A percentile compares a stretch with the other conserved stretches of the same genome.
phyloP scores from a whole-genome alignment of 257 asterid species.

The Solanum okadae region DNA sequence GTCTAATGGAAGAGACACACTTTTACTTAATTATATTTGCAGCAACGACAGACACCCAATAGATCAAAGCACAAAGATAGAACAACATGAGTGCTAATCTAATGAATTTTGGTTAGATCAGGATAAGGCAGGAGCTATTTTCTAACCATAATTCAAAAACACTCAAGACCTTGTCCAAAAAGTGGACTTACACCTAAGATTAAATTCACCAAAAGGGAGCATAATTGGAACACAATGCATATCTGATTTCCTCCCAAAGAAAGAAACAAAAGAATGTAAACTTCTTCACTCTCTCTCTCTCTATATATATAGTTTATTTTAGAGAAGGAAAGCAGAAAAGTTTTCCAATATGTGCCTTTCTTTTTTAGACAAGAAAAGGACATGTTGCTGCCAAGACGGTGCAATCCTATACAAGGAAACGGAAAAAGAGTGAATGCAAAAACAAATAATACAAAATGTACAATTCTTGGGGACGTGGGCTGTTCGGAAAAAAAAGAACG shows the following conservation, averaged over 20 bases:
- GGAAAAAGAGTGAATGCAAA: neutral
- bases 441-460: neutral
- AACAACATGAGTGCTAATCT: neutral
- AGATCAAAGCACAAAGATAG: neutral
- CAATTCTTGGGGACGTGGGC: neutral
- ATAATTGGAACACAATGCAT: neutral
- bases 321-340: neutral
- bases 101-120: neutral
- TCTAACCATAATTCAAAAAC: neutral
- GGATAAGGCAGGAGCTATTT: neutral
- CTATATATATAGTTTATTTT: neutral
- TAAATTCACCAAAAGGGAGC: neutral
- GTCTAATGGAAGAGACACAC: neutral
- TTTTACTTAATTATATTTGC: neutral
- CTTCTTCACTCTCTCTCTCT: neutral
- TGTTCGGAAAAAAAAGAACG: neutral
- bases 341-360: neutral
- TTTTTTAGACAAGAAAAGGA: neutral
- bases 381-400: neutral
- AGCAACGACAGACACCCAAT: neutral
- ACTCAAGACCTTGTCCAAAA: neutral
- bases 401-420: neutral
- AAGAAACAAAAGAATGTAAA: neutral
- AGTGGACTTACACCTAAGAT: neutral
- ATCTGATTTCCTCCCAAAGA: neutral